Conservation (phyloP, 2,329 filamentous ascomycete species). For the Cladosporium austrohemisphaericum region DNA sequence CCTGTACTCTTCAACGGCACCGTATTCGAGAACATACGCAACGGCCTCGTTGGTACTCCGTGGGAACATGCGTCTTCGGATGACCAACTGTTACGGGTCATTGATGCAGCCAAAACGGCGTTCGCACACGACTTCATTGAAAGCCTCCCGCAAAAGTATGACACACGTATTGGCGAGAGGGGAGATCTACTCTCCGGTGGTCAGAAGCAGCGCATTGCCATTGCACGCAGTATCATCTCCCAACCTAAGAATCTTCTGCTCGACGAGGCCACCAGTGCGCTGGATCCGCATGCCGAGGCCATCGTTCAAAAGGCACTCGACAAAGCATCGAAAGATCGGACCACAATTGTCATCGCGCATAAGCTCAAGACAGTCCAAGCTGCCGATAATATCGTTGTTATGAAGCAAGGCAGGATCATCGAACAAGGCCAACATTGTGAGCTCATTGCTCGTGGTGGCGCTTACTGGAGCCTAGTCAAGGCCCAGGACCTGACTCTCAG, state of each 20-base stretch:
- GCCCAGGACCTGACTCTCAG: slow-evolving; percentile 45
- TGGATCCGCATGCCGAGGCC: slow-evolving; percentile 34
- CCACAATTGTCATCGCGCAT: slow-evolving; percentile 42
- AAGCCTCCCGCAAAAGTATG: slow-evolving; percentile 32
- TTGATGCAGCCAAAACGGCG: slow-evolving; percentile 31
- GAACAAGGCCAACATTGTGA: slow-evolving; percentile 43
- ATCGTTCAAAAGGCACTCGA: slow-evolving; percentile 35
- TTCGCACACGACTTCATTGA: slow-evolving; percentile 38
- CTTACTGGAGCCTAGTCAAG: slow-evolving; percentile 42
- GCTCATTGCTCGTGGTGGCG: slow-evolving; percentile 36
- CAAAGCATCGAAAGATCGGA: slow-evolving; percentile 30
- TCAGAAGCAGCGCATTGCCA: slow-evolving; percentile 34
- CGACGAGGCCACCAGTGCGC: slow-evolving; percentile 36
- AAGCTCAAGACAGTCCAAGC: slow-evolving; percentile 41
- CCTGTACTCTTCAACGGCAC: slow-evolving; percentile 35
- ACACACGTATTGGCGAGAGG: slow-evolving; percentile 33
- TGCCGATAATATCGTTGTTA: slow-evolving; percentile 45
- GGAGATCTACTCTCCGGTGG: slow-evolving; percentile 32
- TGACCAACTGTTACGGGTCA: slow-evolving; percentile 22
- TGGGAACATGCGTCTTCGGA: slow-evolving; percentile 25
- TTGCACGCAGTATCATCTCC: slow-evolving; percentile 35
- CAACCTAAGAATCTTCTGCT: slow-evolving; percentile 33
- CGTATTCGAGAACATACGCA: slow-evolving; percentile 35
- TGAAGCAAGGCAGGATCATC: slow-evolving; percentile 40
- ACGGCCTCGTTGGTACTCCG: slow-evolving; percentile 29